Conservation (phyloP, 1,139 yeast species). For the Petasospora fabianii region DNA sequence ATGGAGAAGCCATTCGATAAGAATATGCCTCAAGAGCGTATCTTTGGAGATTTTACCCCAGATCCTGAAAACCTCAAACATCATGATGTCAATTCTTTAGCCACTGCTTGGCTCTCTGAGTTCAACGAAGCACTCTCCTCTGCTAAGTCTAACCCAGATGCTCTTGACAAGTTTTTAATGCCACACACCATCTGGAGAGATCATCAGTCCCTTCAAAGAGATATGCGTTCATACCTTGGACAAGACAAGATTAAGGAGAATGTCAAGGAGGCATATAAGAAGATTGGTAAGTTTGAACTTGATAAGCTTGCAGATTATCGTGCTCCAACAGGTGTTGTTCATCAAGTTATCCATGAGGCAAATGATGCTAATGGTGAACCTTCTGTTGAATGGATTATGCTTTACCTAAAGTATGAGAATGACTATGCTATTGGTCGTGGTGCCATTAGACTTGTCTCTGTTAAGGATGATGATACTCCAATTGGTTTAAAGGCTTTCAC, state of each 20-base stretch:
- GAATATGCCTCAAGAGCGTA: conserved; percentile 30
- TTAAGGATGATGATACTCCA: conserved; percentile 27
- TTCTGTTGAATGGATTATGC: conserved; percentile 36
- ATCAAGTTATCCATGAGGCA: conserved; percentile 29
- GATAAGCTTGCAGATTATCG: conserved; percentile 32
- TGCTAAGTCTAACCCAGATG: conserved; percentile 12
- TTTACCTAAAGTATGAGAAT: conserved; percentile 32
- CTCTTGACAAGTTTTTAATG: conserved; percentile 25
- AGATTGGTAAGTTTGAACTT: conserved; percentile 29
- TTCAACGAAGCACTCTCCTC: conserved; percentile 28
- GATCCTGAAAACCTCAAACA: conserved; percentile 29
- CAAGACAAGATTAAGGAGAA: conserved; percentile 28
- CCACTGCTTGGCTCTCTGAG: conserved; percentile 30
- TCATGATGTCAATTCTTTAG: conserved; percentile 26
- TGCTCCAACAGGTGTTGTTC: conserved; percentile 29
- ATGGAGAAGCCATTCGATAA: conserved; percentile 27
- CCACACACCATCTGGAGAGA: conserved; percentile 38
- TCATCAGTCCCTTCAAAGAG: conserved; percentile 33
- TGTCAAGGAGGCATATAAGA: conserved; percentile 18
- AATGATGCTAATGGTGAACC: conserved; percentile 28
- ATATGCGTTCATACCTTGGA: conserved; percentile 33
- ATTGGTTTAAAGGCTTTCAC: conserved; percentile 33
- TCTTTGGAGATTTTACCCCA: conserved; percentile 30
- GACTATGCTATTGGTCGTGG: conserved; percentile 36
- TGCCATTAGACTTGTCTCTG: conserved; percentile 32